Evolutionary conservation across 2,329 filamentous ascomycete genomes (phyloP).

Genomic region (Fusarium sacchari): DNA sequence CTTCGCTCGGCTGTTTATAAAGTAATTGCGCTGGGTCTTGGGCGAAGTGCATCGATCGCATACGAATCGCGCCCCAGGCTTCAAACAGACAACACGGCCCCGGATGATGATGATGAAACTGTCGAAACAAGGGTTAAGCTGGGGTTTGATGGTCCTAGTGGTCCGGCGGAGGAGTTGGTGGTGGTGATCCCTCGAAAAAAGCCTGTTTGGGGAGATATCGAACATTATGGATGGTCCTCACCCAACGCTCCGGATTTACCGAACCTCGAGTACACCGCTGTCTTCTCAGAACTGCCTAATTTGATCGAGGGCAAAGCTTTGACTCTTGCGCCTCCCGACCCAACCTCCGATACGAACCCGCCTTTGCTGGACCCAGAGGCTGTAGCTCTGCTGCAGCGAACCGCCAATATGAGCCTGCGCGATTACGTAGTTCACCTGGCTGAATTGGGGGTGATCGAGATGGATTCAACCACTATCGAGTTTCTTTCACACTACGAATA

Average conservation of each 20-base stretch:
- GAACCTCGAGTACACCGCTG: constrained; percentile 82
- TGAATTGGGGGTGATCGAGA: constrained; percentile 69
- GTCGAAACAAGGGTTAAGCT: constrained; percentile 33
- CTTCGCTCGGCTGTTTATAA: constrained; percentile 78
- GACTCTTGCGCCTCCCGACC: constrained; percentile 75
- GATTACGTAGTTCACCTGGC: constrained; percentile 81
- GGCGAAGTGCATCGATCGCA: constrained; percentile 81
- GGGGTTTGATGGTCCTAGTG: constrained; percentile 49
- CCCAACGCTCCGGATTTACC: constrained; percentile 79
- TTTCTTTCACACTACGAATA: constrained; percentile 85
- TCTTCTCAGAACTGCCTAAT: constrained; percentile 85
- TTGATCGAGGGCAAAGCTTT: constrained; percentile 93
- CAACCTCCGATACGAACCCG: constrained; percentile 50
- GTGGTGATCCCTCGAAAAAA: constrained; percentile 61
- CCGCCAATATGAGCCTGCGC: constrained; percentile 76
- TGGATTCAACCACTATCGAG: constrained; percentile 57
- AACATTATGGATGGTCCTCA: constrained; percentile 89
- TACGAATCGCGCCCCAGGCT: constrained; percentile 65
- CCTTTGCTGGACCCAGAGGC: constrained; percentile 71
- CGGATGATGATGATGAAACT: constrained; percentile 31
- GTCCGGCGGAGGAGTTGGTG: constrained; percentile 51
- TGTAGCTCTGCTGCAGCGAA: constrained; percentile 76
- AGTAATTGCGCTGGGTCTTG: constrained; percentile 78
- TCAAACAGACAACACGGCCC: constrained; percentile 25
- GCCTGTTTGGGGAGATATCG: constrained; percentile 82